Evolutionary conservation across 2,329 filamentous ascomycete species (phyloP).

Genomic region (Lecanicillium sp.): DNA sequence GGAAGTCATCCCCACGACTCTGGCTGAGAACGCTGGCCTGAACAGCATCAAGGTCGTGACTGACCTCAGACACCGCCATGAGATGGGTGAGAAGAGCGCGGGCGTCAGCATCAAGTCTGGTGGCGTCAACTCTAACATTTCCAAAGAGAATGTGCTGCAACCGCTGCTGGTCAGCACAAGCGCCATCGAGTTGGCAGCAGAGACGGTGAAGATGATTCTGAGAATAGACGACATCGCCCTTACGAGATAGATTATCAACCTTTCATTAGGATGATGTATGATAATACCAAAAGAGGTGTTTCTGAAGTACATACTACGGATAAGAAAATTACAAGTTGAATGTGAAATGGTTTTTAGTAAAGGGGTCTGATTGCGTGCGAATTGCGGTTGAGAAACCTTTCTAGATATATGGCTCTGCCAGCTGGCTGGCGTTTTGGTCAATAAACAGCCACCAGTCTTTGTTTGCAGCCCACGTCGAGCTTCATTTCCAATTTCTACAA

Average conservation of each 20-base stretch:
- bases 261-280: slow-evolving; percentile 29
- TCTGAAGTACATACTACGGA: slow-evolving; percentile 12
- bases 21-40: slow-evolving; percentile 94
- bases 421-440: slow-evolving; percentile 5
- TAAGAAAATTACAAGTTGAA: not conserved
- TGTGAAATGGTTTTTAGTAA: too few relatives aligned
- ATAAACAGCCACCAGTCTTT: not conserved
- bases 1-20: slow-evolving; percentile 92
- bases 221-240: slow-evolving; percentile 62
- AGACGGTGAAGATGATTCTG: slow-evolving; percentile 94
- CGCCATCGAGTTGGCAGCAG: slow-evolving; percentile 91
- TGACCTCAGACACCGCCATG: slow-evolving; percentile 88
- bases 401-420: not conserved
- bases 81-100: slow-evolving; percentile 89
- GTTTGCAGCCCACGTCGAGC: not conserved
- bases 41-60: slow-evolving; percentile 99
- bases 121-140: slow-evolving; percentile 94
- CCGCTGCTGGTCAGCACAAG: slow-evolving; percentile 94
- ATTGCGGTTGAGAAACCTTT: too few relatives aligned
- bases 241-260: slow-evolving; percentile 44
- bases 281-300: slow-evolving; percentile 26
- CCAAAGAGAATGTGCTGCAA: slow-evolving; percentile 94
- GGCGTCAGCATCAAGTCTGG: slow-evolving; percentile 98
- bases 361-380: too few relatives aligned
- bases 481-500: too few relatives aligned